Base-by-base conservation (phyloP, 2,329 filamentous ascomycete species). In the Fusarium lyarnte region DNA sequence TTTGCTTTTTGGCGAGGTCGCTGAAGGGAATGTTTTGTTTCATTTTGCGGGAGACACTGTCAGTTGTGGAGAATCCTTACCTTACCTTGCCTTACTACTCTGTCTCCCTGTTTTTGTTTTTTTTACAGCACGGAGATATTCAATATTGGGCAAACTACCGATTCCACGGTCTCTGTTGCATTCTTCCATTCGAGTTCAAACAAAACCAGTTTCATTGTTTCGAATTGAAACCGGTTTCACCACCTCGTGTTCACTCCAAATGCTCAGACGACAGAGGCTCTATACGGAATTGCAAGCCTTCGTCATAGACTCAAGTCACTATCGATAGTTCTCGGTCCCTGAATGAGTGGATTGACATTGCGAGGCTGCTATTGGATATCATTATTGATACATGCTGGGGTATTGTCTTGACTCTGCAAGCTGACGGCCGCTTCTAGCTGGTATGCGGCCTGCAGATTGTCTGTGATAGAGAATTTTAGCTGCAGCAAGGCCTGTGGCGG, bases 11-110 rank as follows among this genome's bases (percentile, higher is more conserved):
- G 54, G 49, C 42, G 39, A 70, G 43, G 35, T 33, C 41, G 39
- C 45, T 46, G 42, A 59, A 62, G 55, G 69, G 70, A 63, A 70
- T 52, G 58, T 57, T 73, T 72, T 58, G 69, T 70, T 73, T 72
- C 69, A 66, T 58, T 59, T 31, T 51, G 59, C 27, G 38, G 51
- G 49, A 64, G 63, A 59, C 68, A 72, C 58, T 46, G 42, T 19
- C 58, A 55, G 38, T n/a, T 59, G 65, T 58, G 52, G 65, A 73
- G 42, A 49, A 69, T 69, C 49, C 52, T 36, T 52, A 55, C 67
- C 52, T 35, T 52, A 55, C n/a, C n/a, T n/a, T n/a, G n/a, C 66
- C 53, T 23, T 49, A 39, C 16, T 29, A 33, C 46, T 33, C 46
- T 43, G 49, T 52, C 63, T 63, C 63, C 68, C 66, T 70, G 45